Conservation (phyloP, 2,329 filamentous ascomycete species). For the Aspergillus uvarum region DNA sequence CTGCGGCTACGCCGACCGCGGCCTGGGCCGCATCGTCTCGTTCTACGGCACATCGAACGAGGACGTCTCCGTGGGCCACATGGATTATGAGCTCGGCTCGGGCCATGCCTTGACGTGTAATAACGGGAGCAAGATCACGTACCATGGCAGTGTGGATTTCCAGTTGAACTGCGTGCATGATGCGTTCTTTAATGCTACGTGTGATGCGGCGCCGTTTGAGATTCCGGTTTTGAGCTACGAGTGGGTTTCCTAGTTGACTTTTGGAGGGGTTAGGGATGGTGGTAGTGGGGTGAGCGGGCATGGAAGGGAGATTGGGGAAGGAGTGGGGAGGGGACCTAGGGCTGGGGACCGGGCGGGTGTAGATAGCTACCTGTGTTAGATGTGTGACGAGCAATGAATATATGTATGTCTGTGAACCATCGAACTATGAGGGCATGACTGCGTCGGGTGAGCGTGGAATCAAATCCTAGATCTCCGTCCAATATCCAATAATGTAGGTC, state of each 20-base stretch:
- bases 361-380: no score
- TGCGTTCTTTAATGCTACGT: slow-evolving; percentile 29
- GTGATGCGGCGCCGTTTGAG: slow-evolving; percentile 26
- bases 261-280: no score
- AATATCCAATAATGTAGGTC: no score
- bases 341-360: no score
- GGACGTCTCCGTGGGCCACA: slow-evolving; percentile 16
- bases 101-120: slow-evolving; percentile 28
- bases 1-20: slow-evolving; percentile 30
- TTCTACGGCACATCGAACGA: slow-evolving; percentile 29
- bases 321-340: no score
- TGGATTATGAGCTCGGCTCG: slow-evolving; percentile 27
- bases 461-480: no score
- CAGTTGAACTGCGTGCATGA: slow-evolving; percentile 25
- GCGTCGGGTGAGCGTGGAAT: no score
- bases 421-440: no score
- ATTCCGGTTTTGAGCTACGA: slow-evolving; percentile 27
- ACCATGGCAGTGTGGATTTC: slow-evolving; percentile 27
- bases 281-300: no score
- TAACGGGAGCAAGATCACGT: slow-evolving; percentile 30
- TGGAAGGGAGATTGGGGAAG: no score
- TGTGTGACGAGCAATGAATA: no score
- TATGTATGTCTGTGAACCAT: no score
- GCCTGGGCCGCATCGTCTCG: slow-evolving; percentile 25
- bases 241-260: slow-evolving; percentile 18